Percentiles rank a stretch among this genome's conserved stretches.
Evolutionary conservation across 1,284 basidiomycete species (phyloP).

Genomic region (Malassezia psittaci): DNA sequence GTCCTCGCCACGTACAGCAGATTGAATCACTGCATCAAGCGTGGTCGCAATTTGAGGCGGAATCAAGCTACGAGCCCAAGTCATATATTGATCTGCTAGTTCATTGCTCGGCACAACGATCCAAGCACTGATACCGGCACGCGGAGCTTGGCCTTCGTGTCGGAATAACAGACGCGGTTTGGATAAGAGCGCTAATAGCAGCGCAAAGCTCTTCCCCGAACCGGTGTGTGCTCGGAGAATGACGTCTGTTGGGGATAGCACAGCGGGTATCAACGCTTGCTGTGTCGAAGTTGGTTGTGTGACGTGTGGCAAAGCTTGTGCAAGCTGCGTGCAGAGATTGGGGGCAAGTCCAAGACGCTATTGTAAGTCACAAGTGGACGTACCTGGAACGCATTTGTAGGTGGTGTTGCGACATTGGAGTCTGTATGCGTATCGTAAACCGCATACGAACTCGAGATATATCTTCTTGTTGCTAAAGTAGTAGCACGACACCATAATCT

Average conservation of each 20-base stretch:
- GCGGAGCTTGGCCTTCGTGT: neutral
- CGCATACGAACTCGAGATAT: too few relatives aligned
- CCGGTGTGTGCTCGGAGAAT: constrained; percentile 43
- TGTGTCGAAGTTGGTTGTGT: constrained; percentile 35
- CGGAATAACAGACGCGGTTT: constrained; percentile 39
- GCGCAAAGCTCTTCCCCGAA: constrained; percentile 40
- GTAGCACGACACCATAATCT: too few relatives aligned
- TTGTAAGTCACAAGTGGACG: constrained; percentile 10
- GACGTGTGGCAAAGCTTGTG: constrained; percentile 26
- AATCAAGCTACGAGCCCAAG: constrained; percentile 33
- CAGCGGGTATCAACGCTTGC: constrained; percentile 28
- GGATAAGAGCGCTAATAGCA: constrained; percentile 37
- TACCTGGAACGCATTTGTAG: neutral
- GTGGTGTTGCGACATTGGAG: neutral
- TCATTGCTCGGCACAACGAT: constrained; percentile 43
- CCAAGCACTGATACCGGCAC: constrained; percentile 28
- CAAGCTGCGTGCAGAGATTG: constrained; percentile 27
- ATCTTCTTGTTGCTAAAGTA: too few relatives aligned
- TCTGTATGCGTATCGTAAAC: too few relatives aligned
- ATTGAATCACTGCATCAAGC: constrained; percentile 35
- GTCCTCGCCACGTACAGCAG: constrained; percentile 26
- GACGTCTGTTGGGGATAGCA: constrained; percentile 32
- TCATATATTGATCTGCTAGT: constrained; percentile 37
- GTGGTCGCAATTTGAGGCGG: constrained; percentile 19
- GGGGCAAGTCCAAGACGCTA: constrained; percentile 23